Base-by-base conservation (phyloP, 441 rosid species). In the Gossypium lobatum region DNA sequence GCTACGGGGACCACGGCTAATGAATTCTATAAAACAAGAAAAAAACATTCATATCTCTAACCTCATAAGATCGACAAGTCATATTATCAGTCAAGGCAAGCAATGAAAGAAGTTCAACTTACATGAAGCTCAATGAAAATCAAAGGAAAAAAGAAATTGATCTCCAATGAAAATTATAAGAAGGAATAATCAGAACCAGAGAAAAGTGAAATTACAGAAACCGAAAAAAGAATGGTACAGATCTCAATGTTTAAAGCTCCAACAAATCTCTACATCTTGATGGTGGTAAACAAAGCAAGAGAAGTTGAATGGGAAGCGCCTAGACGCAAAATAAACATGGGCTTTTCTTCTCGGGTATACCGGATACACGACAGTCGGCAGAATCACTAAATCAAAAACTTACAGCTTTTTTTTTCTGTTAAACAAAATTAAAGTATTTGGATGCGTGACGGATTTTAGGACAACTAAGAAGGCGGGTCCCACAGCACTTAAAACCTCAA, bases 241-340 rank as follows among this genome's bases (percentile, higher is more conserved):
- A 77, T 80, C 86, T 76, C 78, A 63, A 74, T 50, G 48, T 64
- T 37, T 6, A 50, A 28, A 70, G 52, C 42, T 42, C 25, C 55
- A 45, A 16, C 4, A 16, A 64, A 64, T 69, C 52, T 17, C 9
- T 9, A 52, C 16, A n/a, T 14, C 46, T 37, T 18, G 37, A 52
- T 34, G 39, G 9, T 34, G 9, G 39, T 34, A 34, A 34, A 34
- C 39, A 34, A 34, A 34, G 39, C 61, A 57, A 5, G 23, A 53
- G 58, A 17, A 6, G n/a, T 59, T 25, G 87, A 76, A 71, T 55
- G 9, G 62, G 4, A 31, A 64, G 75, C 75, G 21, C 74, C 83
- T 11, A 76, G 77, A 76, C 80, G 78, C 81, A 54, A 28, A 59
- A 77, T 39, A 66, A 75, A 82, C 82, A 75, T 73, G 83, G 75